These are phyloP conservation scores for Eutypa lata DNA, from an alignment of 2,329 filamentous ascomycete genomes.

Conservation along the genomic window DNA sequence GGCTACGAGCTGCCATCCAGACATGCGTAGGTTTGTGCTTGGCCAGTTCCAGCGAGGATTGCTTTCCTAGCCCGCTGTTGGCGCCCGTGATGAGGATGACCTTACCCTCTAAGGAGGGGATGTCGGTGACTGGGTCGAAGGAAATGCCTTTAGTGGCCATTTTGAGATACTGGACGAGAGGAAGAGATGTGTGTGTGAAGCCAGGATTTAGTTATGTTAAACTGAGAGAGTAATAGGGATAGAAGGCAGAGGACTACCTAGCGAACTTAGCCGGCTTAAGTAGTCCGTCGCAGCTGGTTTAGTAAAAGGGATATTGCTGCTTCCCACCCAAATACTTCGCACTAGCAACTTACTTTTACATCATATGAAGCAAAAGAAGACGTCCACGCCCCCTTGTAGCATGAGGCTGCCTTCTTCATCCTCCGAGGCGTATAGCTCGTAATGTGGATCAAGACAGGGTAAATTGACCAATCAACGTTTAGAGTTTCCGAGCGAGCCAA, in stretches of 20 bases:
- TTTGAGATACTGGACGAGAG: background rate
- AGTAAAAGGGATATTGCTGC: background rate
- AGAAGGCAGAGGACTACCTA: background rate
- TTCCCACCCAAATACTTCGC: background rate
- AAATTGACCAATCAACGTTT: background rate
- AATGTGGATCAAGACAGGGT: background rate
- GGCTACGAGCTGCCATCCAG: slow-evolving; percentile 28
- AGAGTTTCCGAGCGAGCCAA: background rate
- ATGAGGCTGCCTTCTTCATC: background rate
- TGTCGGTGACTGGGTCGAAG: slow-evolving; percentile 25
- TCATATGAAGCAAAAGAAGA: background rate
- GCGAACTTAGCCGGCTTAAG: background rate
- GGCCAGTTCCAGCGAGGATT: slow-evolving; percentile 34
- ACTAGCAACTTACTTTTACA: too few relatives aligned
- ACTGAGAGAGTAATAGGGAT: background rate
- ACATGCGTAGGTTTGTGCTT: slow-evolving; percentile 27
- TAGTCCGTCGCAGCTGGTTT: background rate
- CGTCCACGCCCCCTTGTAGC: background rate
- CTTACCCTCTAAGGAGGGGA: slow-evolving; percentile 32
- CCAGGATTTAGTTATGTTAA: too few relatives aligned
- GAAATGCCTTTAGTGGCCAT: background rate
- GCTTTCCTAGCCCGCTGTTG: slow-evolving; percentile 37
- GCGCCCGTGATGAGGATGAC: slow-evolving; percentile 37
- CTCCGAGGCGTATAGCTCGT: background rate
- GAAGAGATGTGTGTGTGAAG: background rate